Evolutionary conservation across 1,284 basidiomycete genomes (phyloP), one percentile per base, ranked within the genome.

Genomic region (Sparassis latifolia): DNA sequence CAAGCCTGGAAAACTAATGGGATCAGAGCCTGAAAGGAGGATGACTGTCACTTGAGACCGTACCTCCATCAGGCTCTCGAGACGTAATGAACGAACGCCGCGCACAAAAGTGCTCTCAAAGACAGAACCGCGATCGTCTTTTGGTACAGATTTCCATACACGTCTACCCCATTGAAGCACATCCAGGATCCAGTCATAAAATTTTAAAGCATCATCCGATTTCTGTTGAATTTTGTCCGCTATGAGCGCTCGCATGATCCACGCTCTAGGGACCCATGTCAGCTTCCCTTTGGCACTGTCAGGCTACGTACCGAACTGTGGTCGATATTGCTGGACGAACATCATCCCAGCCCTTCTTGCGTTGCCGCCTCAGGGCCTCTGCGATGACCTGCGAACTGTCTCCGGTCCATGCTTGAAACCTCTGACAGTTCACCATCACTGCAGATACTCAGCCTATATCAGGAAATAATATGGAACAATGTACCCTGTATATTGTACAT

Each of bases 131-230:
- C 65, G 61, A 3, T 64, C 56, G 1, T 59, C 53, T 9, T 28
- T 52, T 3, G 65, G 49, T 1, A 73, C 66, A 47, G 69, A 54
- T 29, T 55, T 50, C 71, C 71, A 75, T 4, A 53, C 47, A 12
- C 60, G 54, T 20, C 61, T 54, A 10, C 74, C 74, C 73, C 72
- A 74, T 40, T 68, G 62, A 4, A 75, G 62, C 39, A 75, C 52
- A 27, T 70, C 66, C 10, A 73, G 44, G 1, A 66, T 67, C 20
- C 62, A 61, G 4, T 58, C 59, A 35, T 53, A 58, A 38, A 51
- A 57, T 42, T 60, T 51, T 2, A 60, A 38, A 5, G 54, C 55
- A 9, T 48, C 43, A 5, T 47, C 51, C 9, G 35, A n/a, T 30
- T 53, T 51, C 35, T 48, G n/a, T n/a, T 40, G 35, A 20, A 58